Percentiles rank a stretch among this genome's conserved stretches.
Evolutionary conservation across 768 basidiomycete species (phyloP).

Genomic region (Lanmaoa rubissima): DNA sequence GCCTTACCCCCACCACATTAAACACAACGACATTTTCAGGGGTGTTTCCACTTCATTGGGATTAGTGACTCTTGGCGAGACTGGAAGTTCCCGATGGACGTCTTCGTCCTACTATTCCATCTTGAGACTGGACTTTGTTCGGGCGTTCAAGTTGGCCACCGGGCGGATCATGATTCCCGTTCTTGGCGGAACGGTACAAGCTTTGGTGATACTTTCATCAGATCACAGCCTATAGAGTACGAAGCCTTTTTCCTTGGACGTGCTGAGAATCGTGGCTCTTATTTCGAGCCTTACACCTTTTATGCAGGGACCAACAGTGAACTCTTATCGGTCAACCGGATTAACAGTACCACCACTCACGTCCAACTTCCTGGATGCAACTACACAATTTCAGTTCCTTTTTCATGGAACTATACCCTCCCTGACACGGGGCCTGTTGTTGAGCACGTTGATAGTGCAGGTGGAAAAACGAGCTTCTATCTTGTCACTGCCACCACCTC

Average conservation of each 20-base stretch:
- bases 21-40: constrained; percentile 59
- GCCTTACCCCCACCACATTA: constrained; percentile 51
- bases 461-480: no score
- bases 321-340: constrained; percentile 1
- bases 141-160: constrained; percentile 41
- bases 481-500: no score
- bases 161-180: constrained; percentile 58
- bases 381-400: not conserved
- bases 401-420: constrained; percentile 9
- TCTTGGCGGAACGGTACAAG: no score
- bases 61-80: constrained; percentile 59
- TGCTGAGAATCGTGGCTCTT: constrained; percentile 3
- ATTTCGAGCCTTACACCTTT: constrained; percentile 5
- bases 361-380: constrained; percentile 9
- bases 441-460: constrained; percentile 5
- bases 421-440: not conserved
- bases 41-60: constrained; percentile 63
- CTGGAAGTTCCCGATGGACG: constrained; percentile 48
- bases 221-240: not conserved
- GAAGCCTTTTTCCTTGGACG: constrained; percentile 13
- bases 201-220: no score
- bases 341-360: constrained; percentile 1
- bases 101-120: constrained; percentile 42
- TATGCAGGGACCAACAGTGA: constrained; percentile 12
- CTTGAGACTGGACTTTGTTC: constrained; percentile 45